Evolutionary conservation across 2,329 filamentous ascomycete species (phyloP).

Genomic region (Paecilomyces dactylethromorphus): DNA sequence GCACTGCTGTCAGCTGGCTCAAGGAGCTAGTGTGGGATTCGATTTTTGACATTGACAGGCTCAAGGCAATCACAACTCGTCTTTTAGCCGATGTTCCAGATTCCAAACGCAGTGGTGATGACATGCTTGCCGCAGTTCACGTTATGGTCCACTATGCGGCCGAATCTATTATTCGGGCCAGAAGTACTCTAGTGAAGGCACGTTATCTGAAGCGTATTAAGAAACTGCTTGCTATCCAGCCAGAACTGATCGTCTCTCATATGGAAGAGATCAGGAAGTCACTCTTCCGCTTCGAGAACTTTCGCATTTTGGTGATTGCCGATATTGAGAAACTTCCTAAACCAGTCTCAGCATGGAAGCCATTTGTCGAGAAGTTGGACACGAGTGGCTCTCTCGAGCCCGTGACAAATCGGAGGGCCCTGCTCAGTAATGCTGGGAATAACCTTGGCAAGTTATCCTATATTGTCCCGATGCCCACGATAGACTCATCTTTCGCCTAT

Average conservation of each 20-base stretch:
- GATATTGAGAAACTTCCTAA: slow-evolving; percentile 67
- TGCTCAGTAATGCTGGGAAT: slow-evolving; percentile 69
- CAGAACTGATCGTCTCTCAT: slow-evolving; percentile 66
- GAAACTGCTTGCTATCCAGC: slow-evolving; percentile 70
- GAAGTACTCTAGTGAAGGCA: slow-evolving; percentile 76
- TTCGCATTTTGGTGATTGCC: slow-evolving; percentile 77
- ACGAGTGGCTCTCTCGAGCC: slow-evolving; percentile 54
- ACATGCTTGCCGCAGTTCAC: slow-evolving; percentile 57
- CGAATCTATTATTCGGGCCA: slow-evolving; percentile 69
- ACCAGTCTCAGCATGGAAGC: slow-evolving; percentile 74
- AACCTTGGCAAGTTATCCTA: slow-evolving; percentile 69
- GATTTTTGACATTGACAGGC: slow-evolving; percentile 69
- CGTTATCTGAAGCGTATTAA: slow-evolving; percentile 81
- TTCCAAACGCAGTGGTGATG: slow-evolving; percentile 71
- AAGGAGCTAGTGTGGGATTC: slow-evolving; percentile 81
- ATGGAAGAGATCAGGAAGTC: slow-evolving; percentile 69
- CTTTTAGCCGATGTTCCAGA: slow-evolving; percentile 88
- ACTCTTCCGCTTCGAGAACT: slow-evolving; percentile 77
- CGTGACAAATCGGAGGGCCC: slow-evolving; percentile 61
- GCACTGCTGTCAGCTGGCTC: slow-evolving; percentile 74
- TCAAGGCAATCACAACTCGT: slow-evolving; percentile 63
- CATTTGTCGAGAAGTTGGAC: slow-evolving; percentile 50
- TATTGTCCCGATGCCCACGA: slow-evolving; percentile 81
- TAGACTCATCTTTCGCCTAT: slow-evolving; percentile 85
- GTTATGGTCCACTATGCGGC: slow-evolving; percentile 74